phyloP scores from a whole-genome alignment of 1,139 yeast genomes.

The Pichia sp. region DNA sequence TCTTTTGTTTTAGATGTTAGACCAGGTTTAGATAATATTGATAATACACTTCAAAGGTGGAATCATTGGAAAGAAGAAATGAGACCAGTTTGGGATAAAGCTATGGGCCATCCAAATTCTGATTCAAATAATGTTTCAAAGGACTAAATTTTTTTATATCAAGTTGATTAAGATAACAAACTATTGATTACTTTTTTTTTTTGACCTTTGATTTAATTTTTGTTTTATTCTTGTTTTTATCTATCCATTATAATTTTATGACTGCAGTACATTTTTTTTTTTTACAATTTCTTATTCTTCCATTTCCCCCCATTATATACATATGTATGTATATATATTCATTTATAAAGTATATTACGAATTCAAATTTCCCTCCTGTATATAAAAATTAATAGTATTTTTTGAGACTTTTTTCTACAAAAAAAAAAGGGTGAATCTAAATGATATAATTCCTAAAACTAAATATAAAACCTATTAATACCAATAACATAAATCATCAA shows the following conservation, averaged over 20 bases:
- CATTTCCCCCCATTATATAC: not conserved
- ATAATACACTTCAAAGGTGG: constrained; percentile 58
- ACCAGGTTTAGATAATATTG: constrained; percentile 77
- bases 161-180: too few species aligned
- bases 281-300: not conserved
- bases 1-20: constrained; percentile 89
- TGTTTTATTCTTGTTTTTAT: not conserved
- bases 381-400: too few species aligned
- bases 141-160: too few species aligned
- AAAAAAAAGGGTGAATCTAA: not conserved
- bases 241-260: not conserved
- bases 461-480: not conserved
- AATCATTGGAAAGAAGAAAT: constrained; percentile 26
- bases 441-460: not conserved
- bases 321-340: too few species aligned
- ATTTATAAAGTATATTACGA: too few species aligned
- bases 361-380: too few species aligned
- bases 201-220: not conserved
- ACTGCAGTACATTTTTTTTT: too few species aligned
- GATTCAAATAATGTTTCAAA: not conserved
- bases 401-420: too few species aligned
- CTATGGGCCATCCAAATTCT: constrained; percentile 25
- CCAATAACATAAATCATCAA: constrained; percentile 33
- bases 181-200: not conserved
- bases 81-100: constrained; percentile 31